Evolutionary conservation across 1,284 basidiomycete species (phyloP), one percentile per base, ranked within the genome.

Genomic region (Malassezia furfur): DNA sequence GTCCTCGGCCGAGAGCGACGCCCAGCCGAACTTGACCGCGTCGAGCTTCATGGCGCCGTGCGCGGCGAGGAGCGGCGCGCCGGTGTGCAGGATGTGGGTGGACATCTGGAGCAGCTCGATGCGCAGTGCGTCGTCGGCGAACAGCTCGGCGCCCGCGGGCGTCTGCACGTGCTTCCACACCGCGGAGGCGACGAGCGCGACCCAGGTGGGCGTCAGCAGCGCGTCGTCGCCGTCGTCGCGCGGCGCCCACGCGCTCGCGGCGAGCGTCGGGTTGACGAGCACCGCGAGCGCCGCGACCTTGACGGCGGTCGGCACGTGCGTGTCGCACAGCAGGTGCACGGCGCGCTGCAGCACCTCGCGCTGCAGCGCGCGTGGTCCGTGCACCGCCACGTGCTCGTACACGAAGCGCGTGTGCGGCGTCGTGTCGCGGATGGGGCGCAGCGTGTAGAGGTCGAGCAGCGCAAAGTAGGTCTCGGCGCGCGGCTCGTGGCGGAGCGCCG

Each of bases 1-100:
- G 72, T 96, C 91, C 43, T 91, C 88, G 8, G 70, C 68, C 28
- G 81, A 83, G 65, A 94, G 86, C 66, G 86, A 88, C 68, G 86
- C 82, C 91, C 91, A 96, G 12, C 90, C 88, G 55, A 88, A 88
- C 75, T 88, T 91, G 80, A 98, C 93, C 60, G 96, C 85, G 65
- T 94, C 90, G 76, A 93, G 96, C 75, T 88, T 84, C 38, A 83
- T 83, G 49, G 89, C 85, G 55, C 83, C 84, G 41, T 96, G 80
- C 31, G 63, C 54, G n/a, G 65, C 61, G 37, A 74, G 67, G 30
- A 88, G 77, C 28, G 84, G 79, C 1, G 85, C 81, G 65, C 88
- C 91, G 68, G 87, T 81, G 64, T 93, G 86, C 11, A 98, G 85
- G 57, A 99, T 81, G 43, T 91, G 80, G 0, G 87, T 91, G 1